These are phyloP conservation scores for Colletotrichum sp. DNA, from an alignment of 2,329 filamentous ascomycete genomes.

Conservation along the genomic window DNA sequence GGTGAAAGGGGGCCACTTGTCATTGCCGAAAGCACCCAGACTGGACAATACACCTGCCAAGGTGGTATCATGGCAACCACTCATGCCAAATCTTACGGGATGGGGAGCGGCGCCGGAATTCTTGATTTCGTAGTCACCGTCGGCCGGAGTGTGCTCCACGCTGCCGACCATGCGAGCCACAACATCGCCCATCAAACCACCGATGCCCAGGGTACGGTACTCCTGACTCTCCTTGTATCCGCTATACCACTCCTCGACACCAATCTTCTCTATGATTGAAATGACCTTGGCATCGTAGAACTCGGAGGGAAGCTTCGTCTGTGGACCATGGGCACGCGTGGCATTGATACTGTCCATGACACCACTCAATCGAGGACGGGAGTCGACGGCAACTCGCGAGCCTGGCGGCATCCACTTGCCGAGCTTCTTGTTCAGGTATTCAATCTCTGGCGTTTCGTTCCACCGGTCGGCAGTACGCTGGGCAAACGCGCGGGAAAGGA, in stretches of 20 bases:
- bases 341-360: conserved; percentile 96
- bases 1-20: conserved; percentile 90
- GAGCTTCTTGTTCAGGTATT: conserved; percentile 77
- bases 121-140: conserved; percentile 55
- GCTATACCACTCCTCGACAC: conserved; percentile 90
- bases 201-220: conserved; percentile 90
- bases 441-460: conserved; percentile 82
- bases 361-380: conserved; percentile 81
- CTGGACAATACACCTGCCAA: conserved; percentile 79
- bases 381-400: conserved; percentile 78
- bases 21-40: conserved; percentile 76
- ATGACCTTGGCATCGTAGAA: conserved; percentile 84
- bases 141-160: conserved; percentile 61
- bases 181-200: conserved; percentile 82
- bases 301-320: conserved; percentile 78
- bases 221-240: conserved; percentile 86
- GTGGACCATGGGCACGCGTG: conserved; percentile 81
- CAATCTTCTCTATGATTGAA: conserved; percentile 74
- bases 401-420: conserved; percentile 85
- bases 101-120: conserved; percentile 39
- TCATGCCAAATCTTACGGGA: conserved; percentile 76
- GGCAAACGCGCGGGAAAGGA: conserved; percentile 73
- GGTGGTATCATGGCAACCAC: conserved; percentile 93
- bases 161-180: conserved; percentile 75
- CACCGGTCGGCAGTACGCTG: conserved; percentile 73